Evolutionary conservation across 2,329 filamentous ascomycete genomes (phyloP).

Genomic region (Fonsecaea multimorphosa): DNA sequence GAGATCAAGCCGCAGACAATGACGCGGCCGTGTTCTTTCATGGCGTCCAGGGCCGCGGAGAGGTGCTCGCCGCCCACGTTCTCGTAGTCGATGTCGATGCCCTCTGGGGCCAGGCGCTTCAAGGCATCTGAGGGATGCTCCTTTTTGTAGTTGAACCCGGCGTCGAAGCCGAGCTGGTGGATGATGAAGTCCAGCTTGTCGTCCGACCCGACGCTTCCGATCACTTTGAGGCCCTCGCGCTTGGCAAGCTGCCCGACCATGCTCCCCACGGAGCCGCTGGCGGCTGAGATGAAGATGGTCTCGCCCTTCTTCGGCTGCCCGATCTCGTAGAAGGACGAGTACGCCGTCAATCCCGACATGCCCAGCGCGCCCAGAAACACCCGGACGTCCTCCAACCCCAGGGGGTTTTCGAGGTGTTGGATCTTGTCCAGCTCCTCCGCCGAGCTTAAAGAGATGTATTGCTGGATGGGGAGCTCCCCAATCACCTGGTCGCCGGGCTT

Average conservation of each 20-base stretch:
- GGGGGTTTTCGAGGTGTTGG: constrained; percentile 62
- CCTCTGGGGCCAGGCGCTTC: constrained; percentile 72
- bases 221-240: constrained; percentile 73
- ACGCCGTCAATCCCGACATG: constrained; percentile 73
- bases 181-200: constrained; percentile 76
- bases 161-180: constrained; percentile 72
- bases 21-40: constrained; percentile 72
- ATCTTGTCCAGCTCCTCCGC: constrained; percentile 45
- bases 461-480: constrained; percentile 54
- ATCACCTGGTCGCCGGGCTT: constrained; percentile 62
- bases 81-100: constrained; percentile 83
- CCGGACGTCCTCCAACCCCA: constrained; percentile 53
- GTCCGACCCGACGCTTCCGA: constrained; percentile 83
- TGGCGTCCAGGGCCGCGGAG: constrained; percentile 63
- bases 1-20: constrained; percentile 67
- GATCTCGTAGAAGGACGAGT: constrained; percentile 69
- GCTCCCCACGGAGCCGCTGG: constrained; percentile 75
- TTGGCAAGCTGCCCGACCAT: constrained; percentile 77
- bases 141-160: constrained; percentile 86
- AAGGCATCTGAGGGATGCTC: constrained; percentile 73
- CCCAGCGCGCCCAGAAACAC: constrained; percentile 71
- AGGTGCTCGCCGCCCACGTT: constrained; percentile 72
- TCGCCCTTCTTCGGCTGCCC: constrained; percentile 71
- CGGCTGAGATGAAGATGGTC: constrained; percentile 75
- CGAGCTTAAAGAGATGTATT: constrained; percentile 69